Base-by-base conservation (phyloP, 2,329 filamentous ascomycete genomes). In the Ceratocystis variospora region DNA sequence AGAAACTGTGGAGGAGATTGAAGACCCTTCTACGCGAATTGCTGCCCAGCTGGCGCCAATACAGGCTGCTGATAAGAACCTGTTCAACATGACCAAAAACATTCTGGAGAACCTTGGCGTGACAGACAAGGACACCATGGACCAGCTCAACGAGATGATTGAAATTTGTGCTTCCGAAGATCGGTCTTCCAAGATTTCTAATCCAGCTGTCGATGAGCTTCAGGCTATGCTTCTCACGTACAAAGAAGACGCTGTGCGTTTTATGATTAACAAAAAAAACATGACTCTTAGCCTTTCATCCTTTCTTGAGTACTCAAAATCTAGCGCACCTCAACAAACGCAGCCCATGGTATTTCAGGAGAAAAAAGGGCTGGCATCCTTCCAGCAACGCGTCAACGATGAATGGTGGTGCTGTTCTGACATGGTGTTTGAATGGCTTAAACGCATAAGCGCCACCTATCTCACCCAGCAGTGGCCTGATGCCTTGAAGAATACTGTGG, bases 221-320 rank as follows among this genome's bases (percentile, higher is more conserved):
- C 79, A 78, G 2, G 75, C 76, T 25, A 76, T 78, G 5, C 74
- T 85, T n/a, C 71, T 76, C 0, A 74, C 77, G 3, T 84, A 82
- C 69, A 79, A 78, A 53, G 80, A 83, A 65, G 80, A 82, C n/a
- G 77, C 77, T 5, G 81, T 81, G 0, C 79, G 78, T 68, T 75
- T 81, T 4, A 72, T 85, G 10, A 73, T 84, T 12, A 79, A 76
- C 68, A 83, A 83, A 69, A 80, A 80, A 66, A 80, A 82, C 59
- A 75, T 78, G 25, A 78, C 78, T 10, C 74, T 83, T 37, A 82
- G 82, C 7, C 76, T 85, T 17, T 83, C 81, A 0, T 83, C 83
- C 3, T 87, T 87, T 70, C 77, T 87, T 3, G 84, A 87, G 69
- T 83, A 87, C 70, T 80, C 83, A 1, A 86, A 85, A 69, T 76